A percentile compares a stretch with the other conserved stretches of the same genome.
phyloP scores from a whole-genome alignment of 345 rosid genomes.

The Lumnitzera racemosa region DNA sequence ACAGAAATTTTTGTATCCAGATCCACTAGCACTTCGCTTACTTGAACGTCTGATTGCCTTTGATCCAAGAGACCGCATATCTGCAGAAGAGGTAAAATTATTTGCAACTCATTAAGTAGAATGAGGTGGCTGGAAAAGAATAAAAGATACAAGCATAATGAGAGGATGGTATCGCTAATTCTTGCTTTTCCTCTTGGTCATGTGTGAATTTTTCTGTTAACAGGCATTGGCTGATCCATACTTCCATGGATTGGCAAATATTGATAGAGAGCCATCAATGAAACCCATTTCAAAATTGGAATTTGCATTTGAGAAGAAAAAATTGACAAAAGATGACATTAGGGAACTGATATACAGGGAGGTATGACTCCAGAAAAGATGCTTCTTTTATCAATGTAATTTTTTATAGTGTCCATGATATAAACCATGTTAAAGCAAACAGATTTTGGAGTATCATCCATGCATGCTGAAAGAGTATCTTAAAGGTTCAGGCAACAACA shows the following conservation, averaged over 20 bases:
- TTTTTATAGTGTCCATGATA: too few relatives aligned
- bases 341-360: conserved; percentile 96
- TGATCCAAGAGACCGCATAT: conserved; percentile 92
- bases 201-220: conserved; percentile 10
- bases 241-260: conserved; percentile 75
- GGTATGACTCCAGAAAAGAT: conserved; percentile 29
- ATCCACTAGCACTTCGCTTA: conserved; percentile 71
- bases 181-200: conserved; percentile 4
- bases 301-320: conserved; percentile 97
- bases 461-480: conserved; percentile 12
- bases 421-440: conserved; percentile 8
- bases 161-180: neutral
- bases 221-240: conserved; percentile 96
- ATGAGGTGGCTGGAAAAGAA: too few relatives aligned
- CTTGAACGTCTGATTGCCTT: conserved; percentile 85
- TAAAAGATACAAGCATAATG: neutral
- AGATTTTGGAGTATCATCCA: conserved; percentile 7
- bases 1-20: conserved; percentile 73
- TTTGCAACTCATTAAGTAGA: too few relatives aligned
- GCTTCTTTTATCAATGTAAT: too few relatives aligned
- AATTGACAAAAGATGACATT: conserved; percentile 84
- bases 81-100: conserved; percentile 69
- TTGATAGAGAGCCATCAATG: conserved; percentile 84
- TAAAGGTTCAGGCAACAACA: conserved; percentile 3
- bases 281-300: conserved; percentile 93